Base-by-base conservation (phyloP, 257 asterid genomes). In the Fraxinus anomala region DNA sequence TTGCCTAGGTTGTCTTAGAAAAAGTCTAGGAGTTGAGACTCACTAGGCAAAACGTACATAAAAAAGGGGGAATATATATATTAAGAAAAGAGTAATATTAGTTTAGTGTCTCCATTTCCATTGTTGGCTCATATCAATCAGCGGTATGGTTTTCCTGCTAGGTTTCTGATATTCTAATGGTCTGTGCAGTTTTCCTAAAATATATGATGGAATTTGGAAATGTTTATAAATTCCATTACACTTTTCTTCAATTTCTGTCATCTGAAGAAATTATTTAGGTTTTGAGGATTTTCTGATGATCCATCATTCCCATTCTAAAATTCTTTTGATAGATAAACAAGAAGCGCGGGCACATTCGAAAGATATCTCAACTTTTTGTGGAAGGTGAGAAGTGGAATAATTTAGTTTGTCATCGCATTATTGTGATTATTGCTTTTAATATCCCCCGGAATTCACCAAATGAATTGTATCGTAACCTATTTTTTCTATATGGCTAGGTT, bases 271-370 rank as follows among this genome's bases (percentile, higher is more conserved):
- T 36, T 23, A 73, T 13, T 13, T 11, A 77, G 66, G 71, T 59
- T 59, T 33, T 80, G 73, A 42, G 54, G 73, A 6, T 68, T 51
- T 51, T 73, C 19, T 85, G 66, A 82, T 70, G 21, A 39, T 36
- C 28, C 70, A 39, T 33, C 30, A 10, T 39, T 82, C 26, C 47
- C 56, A 30, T 4, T 30, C 68, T 59, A 49, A 6, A 30, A 70
- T 68, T 81, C 59, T 59, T 74, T 3, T 73, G 73, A 73, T 72
- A 94, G 98, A 81, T 80, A 92, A 88, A 84, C 97, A 90, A 89
- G 98, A 92, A 85, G 98, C 97, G 36, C 82, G 86, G 68, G 97
- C 94, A 74, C 82, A 94, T 83, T 82, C 97, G 3, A 94, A 94
- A 82, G 91, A 88, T 47, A 89, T 94, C 79, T 94, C 98, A 72